Evolutionary conservation across 129 eudicot species (phyloP).

Genomic region (Dittrichia graveolens): DNA sequence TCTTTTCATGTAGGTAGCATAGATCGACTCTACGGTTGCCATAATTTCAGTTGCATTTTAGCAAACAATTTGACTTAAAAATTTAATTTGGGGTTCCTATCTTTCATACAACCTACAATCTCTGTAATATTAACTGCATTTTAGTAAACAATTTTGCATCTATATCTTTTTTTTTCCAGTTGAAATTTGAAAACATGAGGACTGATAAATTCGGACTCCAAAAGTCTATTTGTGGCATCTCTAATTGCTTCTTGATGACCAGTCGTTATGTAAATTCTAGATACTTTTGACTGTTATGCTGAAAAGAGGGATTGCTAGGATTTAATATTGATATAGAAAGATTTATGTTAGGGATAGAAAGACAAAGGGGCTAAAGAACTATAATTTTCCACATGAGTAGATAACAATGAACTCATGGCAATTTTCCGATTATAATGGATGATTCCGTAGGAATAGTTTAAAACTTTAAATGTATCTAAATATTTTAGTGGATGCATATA

Average conservation of each 20-base stretch:
- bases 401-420: too few species aligned
- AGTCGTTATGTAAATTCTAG: not conserved
- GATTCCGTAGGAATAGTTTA: too few species aligned
- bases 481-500: too few species aligned
- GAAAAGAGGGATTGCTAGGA: not conserved
- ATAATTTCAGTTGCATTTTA: not conserved
- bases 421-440: too few species aligned
- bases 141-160: not conserved
- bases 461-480: too few species aligned
- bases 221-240: constrained; percentile 1
- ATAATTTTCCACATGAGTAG: not conserved
- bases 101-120: not conserved
- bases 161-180: not conserved
- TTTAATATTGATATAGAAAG: not conserved
- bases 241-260: not conserved
- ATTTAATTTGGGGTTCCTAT: too few species aligned
- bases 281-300: not conserved
- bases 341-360: not conserved
- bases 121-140: not conserved
- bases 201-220: not conserved
- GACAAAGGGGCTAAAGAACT: not conserved
- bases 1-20: not conserved
- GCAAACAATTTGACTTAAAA: not conserved
- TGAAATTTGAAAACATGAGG: not conserved
- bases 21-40: not conserved